Base-by-base conservation (phyloP, 2,329 filamentous ascomycete species). In the Colletotrichum neosansevieriae region DNA sequence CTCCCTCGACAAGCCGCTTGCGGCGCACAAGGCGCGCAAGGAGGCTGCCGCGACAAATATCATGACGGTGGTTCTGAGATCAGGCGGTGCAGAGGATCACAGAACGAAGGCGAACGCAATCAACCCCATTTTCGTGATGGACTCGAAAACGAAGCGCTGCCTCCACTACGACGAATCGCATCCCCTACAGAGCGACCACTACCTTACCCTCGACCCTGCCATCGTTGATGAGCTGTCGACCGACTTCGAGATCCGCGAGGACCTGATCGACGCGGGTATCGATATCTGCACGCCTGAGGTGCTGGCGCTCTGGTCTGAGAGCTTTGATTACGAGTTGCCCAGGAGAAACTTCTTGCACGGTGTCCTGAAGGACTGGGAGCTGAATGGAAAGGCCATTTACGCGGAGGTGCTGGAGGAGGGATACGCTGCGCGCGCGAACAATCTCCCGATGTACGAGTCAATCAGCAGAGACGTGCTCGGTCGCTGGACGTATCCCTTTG, bases 201-300 rank as follows among this genome's bases (percentile, higher is more conserved):
- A 90, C 70, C 79, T 94, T 45, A 88, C 87, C 57, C 87, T 98
- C 53, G 94, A 98, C 74, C 87, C 92, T 2, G 90, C 93, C 42
- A 84, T 97, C n/a, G 83, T 97, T 17, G 89, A 91, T 59, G 85
- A 88, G 56, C 85, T 92, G 72, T 84, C 87, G 6, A 81, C 82
- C 50, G 93, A 97, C 77, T 87, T 97, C 58, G 94, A 97, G 73
- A 85, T 98, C 19, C 89, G 94, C 44, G 89, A 92, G 71, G 95
- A 99, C 79, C 83, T 99, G 67, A 92, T 98, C 70, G 96, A 99
- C 79, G 94, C 94, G 73, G 92, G 93, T 59, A 96, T 99, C 75
- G 96, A 99, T 77, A 98, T 99, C 71, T 98, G 95, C 80, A 98
- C 96, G 1, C 94, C 95, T 0, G 96, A 98, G 76, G 94, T 98